Evolutionary conservation across 495 filamentous ascomycete genomes (phyloP), one percentile per base, ranked within the genome.

Genomic region (Aspergillus ellipticus): DNA sequence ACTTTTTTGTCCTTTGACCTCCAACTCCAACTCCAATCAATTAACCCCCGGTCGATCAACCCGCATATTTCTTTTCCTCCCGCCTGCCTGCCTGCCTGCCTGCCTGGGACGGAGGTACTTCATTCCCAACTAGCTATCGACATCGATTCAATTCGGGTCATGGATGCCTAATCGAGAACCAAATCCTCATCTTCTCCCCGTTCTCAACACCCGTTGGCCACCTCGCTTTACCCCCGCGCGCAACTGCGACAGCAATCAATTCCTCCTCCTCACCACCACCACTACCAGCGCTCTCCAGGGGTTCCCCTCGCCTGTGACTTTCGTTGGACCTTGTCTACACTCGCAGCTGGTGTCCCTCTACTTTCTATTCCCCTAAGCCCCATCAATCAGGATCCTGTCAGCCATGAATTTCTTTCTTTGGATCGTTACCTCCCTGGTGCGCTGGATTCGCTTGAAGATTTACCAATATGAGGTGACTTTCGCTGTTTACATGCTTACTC

Each of bases 401-500:
- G 54, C 55, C 31, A 74, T 74, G 66, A 51, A 62, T 4, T 37
- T 67, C 49, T 43, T 71, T 4, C 65, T 70, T 57, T 77, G 74
- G 60, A 66, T 79, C 57, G 54, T 78, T 2, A 64, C 74, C 28
- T 65, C 66, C 41, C 62, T 87, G 13, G 63, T 86, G 37, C 79
- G 81, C 53, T 87, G 86, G 81, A 74, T 92, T 52, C 85, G 85
- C 65, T 77, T 88, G 55, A 93, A 93, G 74, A 81, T 85, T 54
- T 93, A 93, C 69, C 89, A 93, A 70, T 92, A 91, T 69, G 89
- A 92, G 67, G 89, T 92, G 61, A 91, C 89, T 4, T 89, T 90
- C 68, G 82, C 86, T 42, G 77, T 92, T 20, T 93, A 93, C 77
- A 93, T 93, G 89, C 80, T 93, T 31, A 92, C 89, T 11, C 83